Evolutionary conservation across 2,329 filamentous ascomycete genomes (phyloP).

Genomic region (Penicillium polonicum): DNA sequence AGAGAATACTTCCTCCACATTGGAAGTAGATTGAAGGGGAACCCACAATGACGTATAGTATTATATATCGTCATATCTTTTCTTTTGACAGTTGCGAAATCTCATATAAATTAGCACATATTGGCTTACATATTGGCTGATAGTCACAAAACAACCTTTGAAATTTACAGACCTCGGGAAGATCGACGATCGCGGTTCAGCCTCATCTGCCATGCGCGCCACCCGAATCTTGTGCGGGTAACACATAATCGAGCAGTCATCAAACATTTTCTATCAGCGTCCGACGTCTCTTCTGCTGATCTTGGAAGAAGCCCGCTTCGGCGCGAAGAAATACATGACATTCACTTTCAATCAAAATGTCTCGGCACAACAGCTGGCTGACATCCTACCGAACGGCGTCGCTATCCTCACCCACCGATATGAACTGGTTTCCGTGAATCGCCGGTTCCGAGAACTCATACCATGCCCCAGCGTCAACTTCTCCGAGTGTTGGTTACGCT

Average conservation of each 20-base stretch:
- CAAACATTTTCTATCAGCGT: neutral
- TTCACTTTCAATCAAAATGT: slow-evolving; percentile 6
- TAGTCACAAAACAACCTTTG: neutral
- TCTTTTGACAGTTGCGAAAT: neutral
- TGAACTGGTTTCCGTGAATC: slow-evolving; percentile 21
- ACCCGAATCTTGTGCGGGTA: no score
- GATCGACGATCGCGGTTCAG: neutral
- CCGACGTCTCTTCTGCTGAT: neutral
- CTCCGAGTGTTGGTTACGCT: slow-evolving; percentile 17
- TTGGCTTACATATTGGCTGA: neutral
- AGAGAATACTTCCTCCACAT: neutral
- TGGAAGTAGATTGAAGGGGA: slow-evolving; percentile 4
- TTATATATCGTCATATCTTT: neutral
- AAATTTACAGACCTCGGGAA: neutral
- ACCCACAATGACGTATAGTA: slow-evolving; percentile 10
- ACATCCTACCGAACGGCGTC: slow-evolving; percentile 26
- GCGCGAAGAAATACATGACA: neutral
- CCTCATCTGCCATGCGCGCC: slow-evolving; percentile 1
- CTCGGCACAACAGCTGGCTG: slow-evolving; percentile 29
- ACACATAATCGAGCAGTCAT: neutral
- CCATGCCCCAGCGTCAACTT: slow-evolving; percentile 2
- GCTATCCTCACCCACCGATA: slow-evolving; percentile 24
- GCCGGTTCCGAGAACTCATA: slow-evolving; percentile 22
- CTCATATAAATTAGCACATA: neutral
- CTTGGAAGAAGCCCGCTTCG: neutral